phyloP scores from a whole-genome alignment of 768 basidiomycete species.

The Rhodotorula paludigena region DNA sequence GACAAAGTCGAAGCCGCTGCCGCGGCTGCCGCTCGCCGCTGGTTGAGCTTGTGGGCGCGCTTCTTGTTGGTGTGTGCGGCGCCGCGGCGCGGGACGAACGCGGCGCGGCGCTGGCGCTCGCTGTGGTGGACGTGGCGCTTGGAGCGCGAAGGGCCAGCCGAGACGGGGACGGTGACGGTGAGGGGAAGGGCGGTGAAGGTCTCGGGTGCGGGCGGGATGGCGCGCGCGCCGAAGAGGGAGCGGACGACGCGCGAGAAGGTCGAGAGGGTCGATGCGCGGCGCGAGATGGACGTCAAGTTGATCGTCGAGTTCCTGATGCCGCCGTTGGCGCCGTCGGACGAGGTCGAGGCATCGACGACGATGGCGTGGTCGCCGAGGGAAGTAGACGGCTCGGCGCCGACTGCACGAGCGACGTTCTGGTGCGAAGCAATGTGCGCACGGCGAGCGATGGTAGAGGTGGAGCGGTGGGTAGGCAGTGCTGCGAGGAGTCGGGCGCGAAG shows the following conservation, averaged over 20 bases:
- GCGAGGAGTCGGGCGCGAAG: background rate
- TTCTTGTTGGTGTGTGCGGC: no score
- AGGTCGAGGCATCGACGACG: constrained; percentile 35
- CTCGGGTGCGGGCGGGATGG: background rate
- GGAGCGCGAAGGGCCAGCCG: background rate
- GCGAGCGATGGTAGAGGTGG: constrained; percentile 14
- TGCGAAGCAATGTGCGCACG: constrained; percentile 24
- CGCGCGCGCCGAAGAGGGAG: constrained; percentile 28
- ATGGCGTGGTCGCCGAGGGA: constrained; percentile 31
- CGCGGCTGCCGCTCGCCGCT: background rate
- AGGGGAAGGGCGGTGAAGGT: constrained; percentile 1
- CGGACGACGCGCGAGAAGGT: constrained; percentile 33
- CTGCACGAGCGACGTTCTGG: background rate
- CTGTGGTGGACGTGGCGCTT: background rate
- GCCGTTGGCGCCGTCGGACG: background rate
- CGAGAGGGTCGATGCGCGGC: constrained; percentile 2
- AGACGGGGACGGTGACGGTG: background rate
- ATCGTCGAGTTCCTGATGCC: constrained; percentile 37
- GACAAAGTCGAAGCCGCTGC: no score
- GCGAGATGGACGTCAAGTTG: constrained; percentile 39
- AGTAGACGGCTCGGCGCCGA: background rate
- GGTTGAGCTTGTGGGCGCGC: background rate
- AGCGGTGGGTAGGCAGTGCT: constrained; percentile 29
- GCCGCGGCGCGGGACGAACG: no score
- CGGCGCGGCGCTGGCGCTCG: no score